Base-by-base conservation (phyloP, 164 flowering plant species). In the Vitis rupestris region DNA sequence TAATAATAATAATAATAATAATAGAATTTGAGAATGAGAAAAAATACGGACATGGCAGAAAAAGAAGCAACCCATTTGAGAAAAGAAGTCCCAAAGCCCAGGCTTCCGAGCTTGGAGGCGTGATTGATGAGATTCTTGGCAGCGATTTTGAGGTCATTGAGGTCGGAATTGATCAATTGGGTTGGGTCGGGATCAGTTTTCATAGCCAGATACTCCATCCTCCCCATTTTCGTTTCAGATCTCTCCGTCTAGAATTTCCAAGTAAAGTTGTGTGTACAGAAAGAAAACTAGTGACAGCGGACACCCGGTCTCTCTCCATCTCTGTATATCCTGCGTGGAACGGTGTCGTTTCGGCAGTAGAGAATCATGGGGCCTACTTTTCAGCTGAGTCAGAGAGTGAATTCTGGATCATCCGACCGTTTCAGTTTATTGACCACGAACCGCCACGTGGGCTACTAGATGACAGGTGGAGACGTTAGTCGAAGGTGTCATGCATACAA, bases 41-140 rank as follows among this genome's bases (percentile, higher is more conserved):
- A 30, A 16, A 37, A 23, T 2, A 54, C 23, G 9, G 30, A 89
- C 93, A 89, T 90, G 64, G 93, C 96, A 67, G 96, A 75, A 30
- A 90, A 79, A 44, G 86, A 88, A 27, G 93, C 91, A n/a, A 90
- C 64, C 91, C 91, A 90, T 85, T 79, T 76, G 69, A 90, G 80
- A 48, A 88, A 79, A 29, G 83, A 64, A 66, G 90, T 88, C 10
- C 88, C 93, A 66, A 85, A 78, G 2, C 85, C 89, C 8, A 77
- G 67, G 10, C 90, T 83, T 8, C 87, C 86, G 0, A 83, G 76
- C 72, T 50, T 81, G 31, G 76, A 52, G 17, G 87, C 90, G 75
- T 88, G 79, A 37, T 57, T 61, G 13, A 82, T 62, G 50, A 89
- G 82, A 64, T 61, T 86, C 80, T 73, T 76, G 10, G 86, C 91